Evolutionary conservation across 441 rosid species (phyloP).

Genomic region (Gossypium laxum): DNA sequence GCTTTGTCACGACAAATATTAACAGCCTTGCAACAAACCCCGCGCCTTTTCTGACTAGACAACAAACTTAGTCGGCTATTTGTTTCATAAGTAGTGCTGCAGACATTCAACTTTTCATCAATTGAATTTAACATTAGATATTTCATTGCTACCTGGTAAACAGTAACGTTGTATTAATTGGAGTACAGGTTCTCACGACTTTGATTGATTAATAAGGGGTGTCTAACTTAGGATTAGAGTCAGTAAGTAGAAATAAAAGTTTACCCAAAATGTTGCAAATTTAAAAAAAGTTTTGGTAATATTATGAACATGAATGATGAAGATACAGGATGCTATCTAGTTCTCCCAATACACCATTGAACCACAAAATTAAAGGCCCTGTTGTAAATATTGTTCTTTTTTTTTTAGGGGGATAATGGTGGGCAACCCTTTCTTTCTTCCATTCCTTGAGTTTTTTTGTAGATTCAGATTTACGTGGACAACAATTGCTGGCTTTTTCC

Average conservation of each 20-base stretch:
- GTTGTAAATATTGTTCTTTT: background rate
- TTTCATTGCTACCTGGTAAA: background rate
- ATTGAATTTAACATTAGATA: background rate
- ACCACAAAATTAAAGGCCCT: background rate
- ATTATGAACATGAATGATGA: too few relatives aligned
- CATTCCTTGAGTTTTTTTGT: background rate
- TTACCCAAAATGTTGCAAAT: too few relatives aligned
- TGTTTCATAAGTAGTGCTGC: background rate
- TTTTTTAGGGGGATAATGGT: background rate
- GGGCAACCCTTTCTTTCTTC: background rate
- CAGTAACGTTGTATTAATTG: background rate
- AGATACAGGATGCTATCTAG: too few relatives aligned
- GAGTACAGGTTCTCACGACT: background rate
- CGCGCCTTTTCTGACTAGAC: background rate
- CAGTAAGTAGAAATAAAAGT: too few relatives aligned
- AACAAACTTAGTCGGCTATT: conserved; percentile 10
- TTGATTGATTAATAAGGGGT: background rate
- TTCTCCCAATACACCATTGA: background rate
- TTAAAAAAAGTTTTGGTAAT: too few relatives aligned
- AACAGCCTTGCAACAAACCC: conserved; percentile 4
- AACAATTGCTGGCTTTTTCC: background rate
- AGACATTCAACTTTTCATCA: background rate
- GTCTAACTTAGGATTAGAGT: too few relatives aligned
- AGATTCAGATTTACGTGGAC: conserved; percentile 4
- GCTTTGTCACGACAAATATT: background rate